Percentiles rank a stretch among this genome's conserved stretches.
These are phyloP conservation scores for Benincasa hispida DNA, from an alignment of 306 rosid genomes.

Conservation along the genomic window DNA sequence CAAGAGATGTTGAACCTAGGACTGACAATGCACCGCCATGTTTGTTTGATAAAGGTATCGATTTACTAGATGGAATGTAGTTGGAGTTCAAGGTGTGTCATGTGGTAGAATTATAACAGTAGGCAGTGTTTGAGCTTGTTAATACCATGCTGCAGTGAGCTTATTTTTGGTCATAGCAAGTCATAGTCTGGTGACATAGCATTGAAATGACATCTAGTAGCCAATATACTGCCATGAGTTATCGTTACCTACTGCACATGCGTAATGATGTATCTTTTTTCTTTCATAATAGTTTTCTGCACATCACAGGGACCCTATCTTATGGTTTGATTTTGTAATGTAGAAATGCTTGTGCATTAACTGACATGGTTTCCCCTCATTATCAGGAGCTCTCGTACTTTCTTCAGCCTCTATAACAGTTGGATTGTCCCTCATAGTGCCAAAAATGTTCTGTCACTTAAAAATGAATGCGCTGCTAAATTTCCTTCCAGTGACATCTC, in stretches of 20 bases:
- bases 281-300: not conserved
- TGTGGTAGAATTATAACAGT: too few relatives aligned
- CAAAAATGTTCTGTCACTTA: slow-evolving; percentile 45
- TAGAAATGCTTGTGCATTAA: not conserved
- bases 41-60: slow-evolving; percentile 12
- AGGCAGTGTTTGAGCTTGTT: not conserved
- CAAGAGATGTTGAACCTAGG: slow-evolving; percentile 10
- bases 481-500: slow-evolving; percentile 20
- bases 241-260: not conserved
- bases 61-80: slow-evolving; percentile 46
- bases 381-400: slow-evolving; percentile 79
- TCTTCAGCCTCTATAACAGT: slow-evolving; percentile 68
- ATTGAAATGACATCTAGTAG: not conserved
- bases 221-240: not conserved
- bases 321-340: not conserved
- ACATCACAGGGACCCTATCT: not conserved
- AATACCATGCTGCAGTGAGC: not conserved
- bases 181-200: not conserved
- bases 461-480: slow-evolving; percentile 18
- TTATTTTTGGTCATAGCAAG: not conserved
- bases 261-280: not conserved
- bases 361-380: slow-evolving; percentile 2
- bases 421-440: slow-evolving; percentile 37
- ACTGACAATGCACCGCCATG: slow-evolving; percentile 18
- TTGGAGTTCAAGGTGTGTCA: slow-evolving; percentile 41